Conservation (phyloP, 331 rosid genomes). For the Stylosanthes scabra region DNA sequence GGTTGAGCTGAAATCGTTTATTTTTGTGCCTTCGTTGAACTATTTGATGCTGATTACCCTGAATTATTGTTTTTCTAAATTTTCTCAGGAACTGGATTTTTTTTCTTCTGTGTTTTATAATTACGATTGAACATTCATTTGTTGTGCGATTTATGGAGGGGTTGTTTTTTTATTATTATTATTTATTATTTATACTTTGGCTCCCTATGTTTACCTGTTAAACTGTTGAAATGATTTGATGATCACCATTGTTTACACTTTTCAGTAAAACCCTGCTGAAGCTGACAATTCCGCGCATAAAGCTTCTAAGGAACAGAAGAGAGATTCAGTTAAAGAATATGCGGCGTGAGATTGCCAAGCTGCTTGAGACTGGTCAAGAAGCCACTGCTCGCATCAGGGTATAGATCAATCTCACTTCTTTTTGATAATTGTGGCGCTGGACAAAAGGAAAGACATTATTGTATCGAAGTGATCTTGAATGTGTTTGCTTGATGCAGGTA, state of each 20-base stretch:
- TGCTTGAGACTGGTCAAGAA: conserved; percentile 99
- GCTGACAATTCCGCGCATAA: conserved; percentile 91
- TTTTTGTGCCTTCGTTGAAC: conserved; percentile 1
- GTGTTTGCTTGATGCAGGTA: conserved; percentile 60
- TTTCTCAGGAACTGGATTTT: neutral
- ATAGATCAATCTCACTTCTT: neutral
- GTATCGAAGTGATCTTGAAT: conserved; percentile 31
- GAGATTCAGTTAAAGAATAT: conserved; percentile 90
- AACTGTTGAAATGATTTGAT: conserved; percentile 5
- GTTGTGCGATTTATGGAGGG: neutral
- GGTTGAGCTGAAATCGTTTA: conserved; percentile 11
- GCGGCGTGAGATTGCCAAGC: conserved; percentile 98
- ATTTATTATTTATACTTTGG: too few species aligned
- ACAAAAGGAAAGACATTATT: neutral
- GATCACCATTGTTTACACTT: conserved; percentile 25
- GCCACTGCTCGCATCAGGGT: conserved; percentile 99
- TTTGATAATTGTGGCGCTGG: conserved; percentile 11
- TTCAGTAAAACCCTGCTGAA: conserved; percentile 95
- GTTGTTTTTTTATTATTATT: too few species aligned
- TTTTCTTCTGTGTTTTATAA: neutral
- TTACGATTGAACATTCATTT: neutral
- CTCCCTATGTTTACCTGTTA: neutral
- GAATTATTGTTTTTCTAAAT: neutral
- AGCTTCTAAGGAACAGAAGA: conserved; percentile 92
- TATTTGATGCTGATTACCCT: conserved; percentile 7